Base-by-base conservation (phyloP, 768 basidiomycete species). In the Podaxis sp. region DNA sequence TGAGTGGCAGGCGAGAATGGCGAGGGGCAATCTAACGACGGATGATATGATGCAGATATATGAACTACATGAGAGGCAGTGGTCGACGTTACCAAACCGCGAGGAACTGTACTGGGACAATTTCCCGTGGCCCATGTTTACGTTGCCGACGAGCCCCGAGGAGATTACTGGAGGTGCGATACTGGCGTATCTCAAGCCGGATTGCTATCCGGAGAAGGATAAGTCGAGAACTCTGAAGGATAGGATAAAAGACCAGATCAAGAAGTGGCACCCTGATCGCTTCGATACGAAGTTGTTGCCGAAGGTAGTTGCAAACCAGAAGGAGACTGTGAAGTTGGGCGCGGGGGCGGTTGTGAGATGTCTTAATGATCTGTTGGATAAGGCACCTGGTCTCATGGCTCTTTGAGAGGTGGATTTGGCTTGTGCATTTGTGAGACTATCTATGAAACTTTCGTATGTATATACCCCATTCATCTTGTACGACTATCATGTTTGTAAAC, bases 191-290 rank as follows among this genome's bases (percentile, higher is more conserved):
- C 79, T 91, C 68, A 75, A 84, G 60, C 86, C 86, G 15, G 77
- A 82, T 11, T 72, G 82, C 62, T 82, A 84, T 65, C 84, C 87
- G 0, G 78, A 78, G 60, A 76, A 71, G 60, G 85, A 86, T 30
- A 82, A 79, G 68, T 66, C 78, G 55, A 84, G 82, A 73, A 76
- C 77, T 52, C 68, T 78, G 55, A 90, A 89, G 75, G 91, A 92
- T 67, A 85, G 89, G 13, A 80, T 91, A 66, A 90, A 86, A 77
- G 90, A 92, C 64, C 84, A 87, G 58, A 81, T 93, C 67, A 82
- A 84, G 73, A 76, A 81, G 66, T 93, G 90, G 91, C 91, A 93
- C 73, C 91, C 91, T 3, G 91, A 93, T 74, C 85, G 89, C 37
- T 93, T 93, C 69, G 88, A 92, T 66, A 85, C 85, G 38, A 86